Base-by-base conservation (phyloP, 176 grass and related monocot genomes). In the Ensete ventricosum region DNA sequence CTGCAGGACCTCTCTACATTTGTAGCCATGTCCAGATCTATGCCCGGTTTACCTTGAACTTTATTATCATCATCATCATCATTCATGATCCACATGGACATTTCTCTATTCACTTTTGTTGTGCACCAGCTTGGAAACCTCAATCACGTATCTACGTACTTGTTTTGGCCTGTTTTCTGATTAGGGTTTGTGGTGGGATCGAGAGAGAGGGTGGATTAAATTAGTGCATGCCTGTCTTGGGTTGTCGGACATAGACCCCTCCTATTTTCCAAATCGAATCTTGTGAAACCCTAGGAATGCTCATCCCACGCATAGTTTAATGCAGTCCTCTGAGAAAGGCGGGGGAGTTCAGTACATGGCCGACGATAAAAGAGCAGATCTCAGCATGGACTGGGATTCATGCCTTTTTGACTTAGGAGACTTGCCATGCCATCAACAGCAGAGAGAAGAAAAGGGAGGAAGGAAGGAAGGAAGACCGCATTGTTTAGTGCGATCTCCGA, bases 231-330 rank as follows among this genome's bases (percentile, higher is more conserved):
- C 29, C 12, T 77, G 75, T 66, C 75, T 65, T 59, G 34, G 29
- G 51, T 65, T 77, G 75, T 77, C 75, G 29, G 57, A 27, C 16
- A 77, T 65, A 53, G 59, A 65, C 75, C 75, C 73, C n/a, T 65
- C 75, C 21, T 24, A 65, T 66, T 77, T 77, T 77, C 75, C 75
- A 77, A 77, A 77, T 77, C 48, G 75, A 77, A 77, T 77, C 75
- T 62, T 53, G 43, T 14, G 50, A 53, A 66, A 27, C 48, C 57
- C 60, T 26, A 66, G 59, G 59, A 77, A 66, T 66, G 75, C 75
- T 52, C 60, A 54, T 52, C 6, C 1, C 9, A 20, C 2, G 9
- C 3, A 22, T 64, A 77, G 43, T 52, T 77, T 77, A 64, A 58
- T 75, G 24, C 53, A 75, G 20, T 12, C 1, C 55, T 50, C 14